Percentiles rank a stretch among this genome's conserved stretches.
Conservation (phyloP, 441 rosid genomes). For the Populus hybrid region DNA sequence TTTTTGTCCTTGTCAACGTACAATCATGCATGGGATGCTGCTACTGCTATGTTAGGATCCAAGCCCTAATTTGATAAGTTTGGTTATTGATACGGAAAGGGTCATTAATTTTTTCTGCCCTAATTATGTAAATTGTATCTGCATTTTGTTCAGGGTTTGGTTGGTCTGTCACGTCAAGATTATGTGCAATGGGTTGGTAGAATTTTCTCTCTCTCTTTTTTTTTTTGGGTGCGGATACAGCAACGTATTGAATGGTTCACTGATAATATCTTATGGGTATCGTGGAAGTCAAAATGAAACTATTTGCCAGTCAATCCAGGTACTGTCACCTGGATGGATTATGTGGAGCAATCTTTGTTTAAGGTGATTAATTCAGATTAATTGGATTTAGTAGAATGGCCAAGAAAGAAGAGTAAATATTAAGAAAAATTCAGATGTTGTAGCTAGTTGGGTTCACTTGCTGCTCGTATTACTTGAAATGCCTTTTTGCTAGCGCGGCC, state of each 20-base stretch:
- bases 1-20: not conserved
- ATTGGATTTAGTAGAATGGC: not conserved
- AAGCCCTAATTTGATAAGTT: not conserved
- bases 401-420: not conserved
- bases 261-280: not conserved
- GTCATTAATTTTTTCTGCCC: too few species aligned
- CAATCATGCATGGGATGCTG: not conserved
- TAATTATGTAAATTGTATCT: not conserved
- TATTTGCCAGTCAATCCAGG: not conserved
- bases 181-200: not conserved
- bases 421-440: not conserved
- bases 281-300: not conserved
- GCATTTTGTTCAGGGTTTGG: not conserved
- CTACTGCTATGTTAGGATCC: not conserved
- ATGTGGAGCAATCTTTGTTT: not conserved
- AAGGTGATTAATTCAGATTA: not conserved
- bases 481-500: too few species aligned
- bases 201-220: too few species aligned
- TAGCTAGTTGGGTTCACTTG: too few species aligned
- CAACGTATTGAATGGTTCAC: not conserved
- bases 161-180: not conserved
- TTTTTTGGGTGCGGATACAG: not conserved
- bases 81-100: not conserved
- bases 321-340: not conserved
- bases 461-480: too few species aligned